Conservation (phyloP, 371 early-diverging fungal genomes). For the Lichtheimia ramosa region DNA sequence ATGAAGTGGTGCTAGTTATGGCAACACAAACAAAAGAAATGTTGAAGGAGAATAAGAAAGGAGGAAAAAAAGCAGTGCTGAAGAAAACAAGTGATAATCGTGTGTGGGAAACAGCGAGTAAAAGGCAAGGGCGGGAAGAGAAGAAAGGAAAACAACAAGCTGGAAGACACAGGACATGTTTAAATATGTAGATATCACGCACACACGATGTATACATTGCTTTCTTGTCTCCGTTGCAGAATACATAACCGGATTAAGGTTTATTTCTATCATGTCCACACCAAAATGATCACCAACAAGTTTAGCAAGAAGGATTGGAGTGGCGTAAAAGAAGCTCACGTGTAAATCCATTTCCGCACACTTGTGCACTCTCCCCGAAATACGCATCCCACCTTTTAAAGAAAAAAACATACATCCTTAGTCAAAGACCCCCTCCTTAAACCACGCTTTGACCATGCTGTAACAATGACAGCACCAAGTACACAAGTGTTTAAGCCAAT, state of each 20-base stretch:
- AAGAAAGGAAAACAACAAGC: not conserved
- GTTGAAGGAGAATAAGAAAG: not conserved
- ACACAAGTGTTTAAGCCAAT: too few relatives aligned
- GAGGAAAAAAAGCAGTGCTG: not conserved
- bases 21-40: not conserved
- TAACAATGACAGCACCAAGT: too few relatives aligned
- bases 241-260: not conserved
- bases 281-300: constrained; percentile 4
- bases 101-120: not conserved
- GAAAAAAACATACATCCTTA: too few relatives aligned
- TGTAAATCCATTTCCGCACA: not conserved
- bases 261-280: constrained; percentile 5
- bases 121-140: not conserved
- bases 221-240: not conserved
- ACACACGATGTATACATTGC: not conserved
- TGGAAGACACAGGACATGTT: not conserved
- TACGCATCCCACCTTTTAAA: too few relatives aligned
- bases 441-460: too few relatives aligned
- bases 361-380: too few relatives aligned
- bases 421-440: too few relatives aligned
- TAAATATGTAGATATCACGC: not conserved
- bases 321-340: constrained; percentile 13
- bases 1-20: not conserved
- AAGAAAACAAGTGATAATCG: too few relatives aligned
- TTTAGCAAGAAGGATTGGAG: not conserved